These are phyloP conservation scores for Hemileccinum impolitum DNA, from an alignment of 768 basidiomycete genomes.

Conservation along the genomic window DNA sequence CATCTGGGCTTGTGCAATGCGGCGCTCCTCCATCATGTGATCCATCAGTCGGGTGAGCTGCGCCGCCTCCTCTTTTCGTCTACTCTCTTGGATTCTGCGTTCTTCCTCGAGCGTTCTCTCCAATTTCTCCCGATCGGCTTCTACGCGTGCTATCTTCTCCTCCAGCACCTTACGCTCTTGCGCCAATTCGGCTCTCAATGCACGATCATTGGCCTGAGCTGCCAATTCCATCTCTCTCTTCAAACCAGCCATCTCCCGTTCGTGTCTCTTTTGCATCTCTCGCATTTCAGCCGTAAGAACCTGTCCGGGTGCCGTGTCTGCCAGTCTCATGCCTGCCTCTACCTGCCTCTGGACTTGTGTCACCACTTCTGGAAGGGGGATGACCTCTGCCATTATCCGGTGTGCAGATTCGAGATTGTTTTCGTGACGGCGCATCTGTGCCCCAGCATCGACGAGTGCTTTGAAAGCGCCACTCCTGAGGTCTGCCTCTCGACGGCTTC, in stretches of 20 bases:
- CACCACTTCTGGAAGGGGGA: conserved; percentile 33
- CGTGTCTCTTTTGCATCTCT: conserved; percentile 38
- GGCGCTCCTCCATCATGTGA: not conserved
- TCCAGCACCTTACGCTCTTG: conserved; percentile 4
- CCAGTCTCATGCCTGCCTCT: conserved; percentile 38
- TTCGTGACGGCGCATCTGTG: conserved; percentile 36
- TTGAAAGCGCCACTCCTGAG: conserved; percentile 41
- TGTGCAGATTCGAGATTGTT: conserved; percentile 39
- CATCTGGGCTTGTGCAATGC: not conserved
- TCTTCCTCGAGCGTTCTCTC: conserved; percentile 3
- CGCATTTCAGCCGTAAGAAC: conserved; percentile 41
- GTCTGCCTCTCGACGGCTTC: conserved; percentile 26
- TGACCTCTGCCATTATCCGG: conserved; percentile 36
- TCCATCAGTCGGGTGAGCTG: not conserved
- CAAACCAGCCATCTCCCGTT: conserved; percentile 38
- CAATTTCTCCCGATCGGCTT: conserved; percentile 1
- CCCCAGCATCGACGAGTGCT: conserved; percentile 40
- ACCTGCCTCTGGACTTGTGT: conserved; percentile 49
- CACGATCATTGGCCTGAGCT: conserved; percentile 16
- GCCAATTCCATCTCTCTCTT: conserved; percentile 43
- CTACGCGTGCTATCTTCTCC: not conserved
- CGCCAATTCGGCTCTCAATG: conserved; percentile 1
- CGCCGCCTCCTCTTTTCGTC: not conserved
- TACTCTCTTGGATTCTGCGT: not conserved
- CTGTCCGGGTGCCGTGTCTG: conserved; percentile 45